Base-by-base conservation (phyloP, 129 eudicot species). In the Heracleum sosnowskyi region DNA sequence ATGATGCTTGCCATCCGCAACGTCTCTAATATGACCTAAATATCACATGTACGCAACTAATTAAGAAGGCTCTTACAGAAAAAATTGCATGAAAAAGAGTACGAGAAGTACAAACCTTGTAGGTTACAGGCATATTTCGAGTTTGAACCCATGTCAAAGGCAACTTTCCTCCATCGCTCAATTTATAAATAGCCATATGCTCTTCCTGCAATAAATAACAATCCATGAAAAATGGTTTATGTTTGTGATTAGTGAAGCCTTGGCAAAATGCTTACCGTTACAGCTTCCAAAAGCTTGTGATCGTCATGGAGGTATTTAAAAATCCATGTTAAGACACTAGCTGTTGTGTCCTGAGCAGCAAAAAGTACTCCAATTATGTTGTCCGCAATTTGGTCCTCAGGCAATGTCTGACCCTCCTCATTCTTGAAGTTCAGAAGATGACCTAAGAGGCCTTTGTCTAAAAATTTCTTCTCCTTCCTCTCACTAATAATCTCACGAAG, bases 341-440 rank as follows among this genome's bases (percentile, higher is more conserved):
- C 97, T 29, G 97, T 92, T 71, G 97, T 92, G 75, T 92, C 97
- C 81, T 92, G 97, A 78, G 97, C 97, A 47, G 97, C 97, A 84
- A 92, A 92, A 29, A 92, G 80, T 57, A 92, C 90, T 44, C 97
- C 97, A 17, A 90, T 92, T 1, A 92, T 79, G 77, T 92, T 92
- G 79, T 92, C 97, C 4, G 91, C 85, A 46, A 90, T 90, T 83
- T 92, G 88, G 69, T 90, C 86, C 28, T 87, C 91, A 31, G 85
- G 82, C 79, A 92, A 81, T 7, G 80, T 71, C 77, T 78, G 81
- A 37, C 91, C 91, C 28, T 81, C 79, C 69, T 88, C 90, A 76
- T 90, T 87, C 75, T 83, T 88, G 86, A 77, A 92, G 85, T 84
- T 88, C 64, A 92, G 82, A 49, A 92, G 84, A 79, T 88, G 87